Evolutionary conservation across 768 basidiomycete genomes (phyloP).

Genomic region (Clavulina sp.): DNA sequence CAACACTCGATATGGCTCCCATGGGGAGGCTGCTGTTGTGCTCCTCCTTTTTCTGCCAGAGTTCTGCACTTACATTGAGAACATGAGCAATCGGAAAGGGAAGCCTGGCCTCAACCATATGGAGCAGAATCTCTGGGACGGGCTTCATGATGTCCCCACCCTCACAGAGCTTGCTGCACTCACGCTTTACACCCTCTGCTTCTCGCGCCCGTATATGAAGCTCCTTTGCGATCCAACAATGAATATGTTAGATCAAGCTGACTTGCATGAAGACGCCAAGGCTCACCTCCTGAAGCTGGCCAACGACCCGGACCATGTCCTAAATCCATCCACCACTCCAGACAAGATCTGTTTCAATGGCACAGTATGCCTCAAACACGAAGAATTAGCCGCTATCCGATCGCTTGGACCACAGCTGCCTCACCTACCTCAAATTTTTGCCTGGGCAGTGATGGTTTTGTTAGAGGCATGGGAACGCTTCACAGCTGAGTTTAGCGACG

Average conservation of each 20-base stretch:
- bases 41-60: conserved; percentile 15
- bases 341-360: no score
- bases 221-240: conserved; percentile 11
- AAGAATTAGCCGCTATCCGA: no score
- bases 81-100: conserved; percentile 19
- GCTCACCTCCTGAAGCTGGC: conserved; percentile 12
- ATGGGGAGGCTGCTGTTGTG: conserved; percentile 17
- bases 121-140: conserved; percentile 19
- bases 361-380: no score
- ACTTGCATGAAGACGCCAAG: conserved; percentile 14
- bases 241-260: conserved; percentile 17
- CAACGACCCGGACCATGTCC: conserved; percentile 13
- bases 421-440: no score
- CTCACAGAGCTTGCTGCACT: conserved; percentile 18
- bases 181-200: conserved; percentile 14
- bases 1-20: conserved; percentile 22
- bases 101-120: conserved; percentile 19
- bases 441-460: no score
- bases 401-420: no score
- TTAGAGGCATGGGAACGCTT: no score
- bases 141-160: conserved; percentile 12
- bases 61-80: conserved; percentile 17
- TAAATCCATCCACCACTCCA: conserved; percentile 9
- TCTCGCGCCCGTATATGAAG: conserved; percentile 19
- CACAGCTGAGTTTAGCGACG: no score